Evolutionary conservation across 2,329 filamentous ascomycete species (phyloP).

Genomic region (Drechslerella dactyloides): DNA sequence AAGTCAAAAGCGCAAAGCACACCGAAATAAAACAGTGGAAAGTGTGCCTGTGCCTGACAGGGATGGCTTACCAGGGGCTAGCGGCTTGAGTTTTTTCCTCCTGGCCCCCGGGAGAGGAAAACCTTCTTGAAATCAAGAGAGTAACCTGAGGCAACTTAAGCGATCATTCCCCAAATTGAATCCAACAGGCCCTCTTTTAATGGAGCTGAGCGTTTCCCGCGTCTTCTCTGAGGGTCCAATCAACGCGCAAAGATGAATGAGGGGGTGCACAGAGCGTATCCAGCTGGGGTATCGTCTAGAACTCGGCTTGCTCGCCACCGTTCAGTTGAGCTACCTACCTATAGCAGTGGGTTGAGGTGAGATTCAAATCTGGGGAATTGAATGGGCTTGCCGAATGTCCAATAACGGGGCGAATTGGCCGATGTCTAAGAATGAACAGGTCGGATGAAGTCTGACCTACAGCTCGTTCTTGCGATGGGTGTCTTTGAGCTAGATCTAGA

Average conservation of each 20-base stretch:
- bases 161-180: constrained; percentile 38
- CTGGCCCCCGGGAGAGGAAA: constrained; percentile 39
- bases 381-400: not conserved
- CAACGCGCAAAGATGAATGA: not conserved
- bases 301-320: not conserved
- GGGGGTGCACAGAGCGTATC: not conserved
- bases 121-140: not conserved
- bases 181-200: constrained; percentile 42
- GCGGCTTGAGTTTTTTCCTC: constrained; percentile 31
- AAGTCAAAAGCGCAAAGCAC: constrained; percentile 45
- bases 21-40: constrained; percentile 18
- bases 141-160: constrained; percentile 21
- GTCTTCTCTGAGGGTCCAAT: not conserved
- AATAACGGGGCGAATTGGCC: constrained; percentile 1
- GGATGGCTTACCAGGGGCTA: constrained; percentile 6
- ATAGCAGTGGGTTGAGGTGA: not conserved
- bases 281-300: not conserved
- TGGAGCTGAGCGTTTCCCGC: not conserved
- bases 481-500: not conserved
- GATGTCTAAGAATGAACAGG: constrained; percentile 13
- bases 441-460: not conserved
- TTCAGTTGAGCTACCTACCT: not conserved
- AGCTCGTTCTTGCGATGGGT: not conserved
- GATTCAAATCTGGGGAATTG: not conserved
- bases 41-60: constrained; percentile 35